Conservation (phyloP, 2,329 filamentous ascomycete genomes). For the Calonectria pteridis region DNA sequence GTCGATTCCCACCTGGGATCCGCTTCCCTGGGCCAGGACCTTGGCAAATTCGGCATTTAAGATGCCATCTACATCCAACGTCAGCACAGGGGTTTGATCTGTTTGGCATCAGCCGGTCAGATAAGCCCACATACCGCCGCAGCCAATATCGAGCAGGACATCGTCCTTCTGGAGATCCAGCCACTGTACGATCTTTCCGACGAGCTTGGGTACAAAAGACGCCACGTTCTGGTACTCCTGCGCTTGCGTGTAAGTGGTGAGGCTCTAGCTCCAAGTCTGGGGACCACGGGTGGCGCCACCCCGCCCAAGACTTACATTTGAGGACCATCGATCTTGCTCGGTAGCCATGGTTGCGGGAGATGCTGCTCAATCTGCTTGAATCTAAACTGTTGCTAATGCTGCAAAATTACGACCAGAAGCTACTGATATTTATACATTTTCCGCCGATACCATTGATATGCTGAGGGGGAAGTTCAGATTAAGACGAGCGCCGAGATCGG, state of each 20-base stretch:
- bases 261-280: background rate
- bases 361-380: background rate
- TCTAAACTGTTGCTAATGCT: background rate
- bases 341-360: conserved; percentile 36
- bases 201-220: conserved; percentile 73
- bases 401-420: background rate
- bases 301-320: conserved; percentile 35
- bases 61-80: conserved; percentile 62
- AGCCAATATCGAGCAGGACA: conserved; percentile 72
- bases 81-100: conserved; percentile 21
- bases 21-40: conserved; percentile 58
- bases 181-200: conserved; percentile 69
- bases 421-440: conserved; percentile 33
- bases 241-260: conserved; percentile 32
- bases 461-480: conserved; percentile 34
- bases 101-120: background rate
- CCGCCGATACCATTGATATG: background rate
- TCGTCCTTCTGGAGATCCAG: conserved; percentile 70
- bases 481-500: conserved; percentile 40
- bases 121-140: conserved; percentile 63
- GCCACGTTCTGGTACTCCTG: conserved; percentile 72
- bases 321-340: conserved; percentile 45
- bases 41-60: conserved; percentile 67
- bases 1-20: conserved; percentile 69
- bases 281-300: background rate